Evolutionary conservation across 2,329 filamentous ascomycete genomes (phyloP).

Genomic region (Pezizomycotina sp.): DNA sequence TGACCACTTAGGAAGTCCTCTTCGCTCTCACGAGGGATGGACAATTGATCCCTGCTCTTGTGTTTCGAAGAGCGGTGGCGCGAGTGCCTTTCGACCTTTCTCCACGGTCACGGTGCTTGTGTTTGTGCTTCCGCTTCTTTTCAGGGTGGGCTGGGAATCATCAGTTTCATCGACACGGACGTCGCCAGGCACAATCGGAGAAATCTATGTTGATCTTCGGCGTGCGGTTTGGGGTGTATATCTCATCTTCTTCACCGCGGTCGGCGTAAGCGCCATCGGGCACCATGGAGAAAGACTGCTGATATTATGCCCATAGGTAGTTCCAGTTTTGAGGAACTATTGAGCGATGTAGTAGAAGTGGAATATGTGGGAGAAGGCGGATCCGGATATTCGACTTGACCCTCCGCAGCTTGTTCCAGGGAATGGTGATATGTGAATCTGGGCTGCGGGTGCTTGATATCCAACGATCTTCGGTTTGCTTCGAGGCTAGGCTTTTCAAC

Average conservation of each 20-base stretch:
- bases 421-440: conserved; percentile 22
- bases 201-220: too few relatives aligned
- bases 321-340: conserved; percentile 17
- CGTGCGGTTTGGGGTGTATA: conserved; percentile 13
- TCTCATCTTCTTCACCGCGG: conserved; percentile 5
- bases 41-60: too few relatives aligned
- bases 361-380: conserved; percentile 13
- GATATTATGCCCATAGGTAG: conserved; percentile 18
- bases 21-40: conserved; percentile 11
- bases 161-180: too few relatives aligned
- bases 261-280: conserved; percentile 9
- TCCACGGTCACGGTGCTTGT: conserved; percentile 7
- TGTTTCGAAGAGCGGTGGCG: conserved; percentile 10
- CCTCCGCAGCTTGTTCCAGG: conserved; percentile 21
- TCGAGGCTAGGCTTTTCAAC: conserved; percentile 25
- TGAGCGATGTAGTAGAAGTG: conserved; percentile 15
- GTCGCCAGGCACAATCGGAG: too few relatives aligned
- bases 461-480: conserved; percentile 25
- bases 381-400: conserved; percentile 16
- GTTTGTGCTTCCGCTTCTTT: conserved; percentile 17
- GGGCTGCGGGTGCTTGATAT: conserved; percentile 25
- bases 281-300: conserved; percentile 14
- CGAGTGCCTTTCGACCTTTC: conserved; percentile 10
- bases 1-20: conserved; percentile 14
- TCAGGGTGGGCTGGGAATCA: too few relatives aligned